These are phyloP conservation scores for Chlamydomonas sphaeroides DNA, from an alignment of 139 green algal species.

Conservation along the genomic window DNA sequence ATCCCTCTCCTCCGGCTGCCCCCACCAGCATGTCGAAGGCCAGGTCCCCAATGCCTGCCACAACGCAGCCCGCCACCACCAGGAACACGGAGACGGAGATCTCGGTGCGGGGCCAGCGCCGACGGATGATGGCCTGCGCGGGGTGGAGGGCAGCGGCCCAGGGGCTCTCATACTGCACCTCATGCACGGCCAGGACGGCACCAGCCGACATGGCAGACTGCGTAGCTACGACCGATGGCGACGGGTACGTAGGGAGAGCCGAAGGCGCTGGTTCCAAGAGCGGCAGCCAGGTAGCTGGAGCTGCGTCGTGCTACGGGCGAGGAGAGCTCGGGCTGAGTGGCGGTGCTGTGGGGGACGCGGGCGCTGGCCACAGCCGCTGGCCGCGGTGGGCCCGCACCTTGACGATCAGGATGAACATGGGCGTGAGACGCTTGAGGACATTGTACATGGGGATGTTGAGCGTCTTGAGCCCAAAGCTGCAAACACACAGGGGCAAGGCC, in stretches of 20 bases:
- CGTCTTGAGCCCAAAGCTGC: conserved; percentile 25
- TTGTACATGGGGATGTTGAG: conserved; percentile 67
- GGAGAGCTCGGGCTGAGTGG: too few species aligned
- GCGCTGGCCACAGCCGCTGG: too few species aligned
- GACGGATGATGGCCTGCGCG: neutral
- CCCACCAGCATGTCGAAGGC: conserved; percentile 63
- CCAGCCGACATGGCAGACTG: too few species aligned
- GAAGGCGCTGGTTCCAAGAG: too few species aligned
- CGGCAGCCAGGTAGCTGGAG: too few species aligned
- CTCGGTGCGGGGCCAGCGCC: conserved; percentile 4
- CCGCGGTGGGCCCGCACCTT: conserved; percentile 59
- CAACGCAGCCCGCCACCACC: conserved; percentile 69
- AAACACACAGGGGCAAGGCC: too few species aligned
- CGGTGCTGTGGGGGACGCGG: too few species aligned
- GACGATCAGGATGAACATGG: conserved; percentile 64
- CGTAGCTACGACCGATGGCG: too few species aligned
- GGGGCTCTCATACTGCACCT: too few species aligned
- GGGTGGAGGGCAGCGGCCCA: neutral
- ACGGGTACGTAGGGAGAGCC: too few species aligned
- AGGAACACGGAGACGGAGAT: conserved; percentile 58
- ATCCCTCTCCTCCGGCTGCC: neutral
- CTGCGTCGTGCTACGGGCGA: too few species aligned
- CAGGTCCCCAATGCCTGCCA: conserved; percentile 70
- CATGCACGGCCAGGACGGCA: too few species aligned
- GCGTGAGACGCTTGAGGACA: conserved; percentile 72